Percentiles rank a stretch among this genome's conserved stretches.
phyloP scores from a whole-genome alignment of 306 rosid genomes.

The Lathyrus sativus region DNA sequence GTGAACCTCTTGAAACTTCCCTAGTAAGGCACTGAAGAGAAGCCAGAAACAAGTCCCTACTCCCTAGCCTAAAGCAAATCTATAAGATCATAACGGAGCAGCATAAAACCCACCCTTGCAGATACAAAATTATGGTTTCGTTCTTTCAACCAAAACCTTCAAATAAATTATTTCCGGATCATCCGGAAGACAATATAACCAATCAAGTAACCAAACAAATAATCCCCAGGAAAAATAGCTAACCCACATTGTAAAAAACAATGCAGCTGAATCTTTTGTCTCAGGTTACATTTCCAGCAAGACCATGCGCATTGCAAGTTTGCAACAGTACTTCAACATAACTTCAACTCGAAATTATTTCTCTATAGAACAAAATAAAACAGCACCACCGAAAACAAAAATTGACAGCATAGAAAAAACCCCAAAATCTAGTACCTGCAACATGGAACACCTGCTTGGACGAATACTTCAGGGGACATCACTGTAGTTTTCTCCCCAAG shows the following conservation, averaged over 20 bases:
- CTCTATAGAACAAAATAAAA: background rate
- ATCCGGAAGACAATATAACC: background rate
- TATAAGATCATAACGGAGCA: slow-evolving; percentile 5
- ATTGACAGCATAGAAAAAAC: background rate
- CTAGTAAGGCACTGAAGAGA: background rate
- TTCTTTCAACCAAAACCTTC: slow-evolving; percentile 12
- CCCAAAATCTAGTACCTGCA: slow-evolving; percentile 73
- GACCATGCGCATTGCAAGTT: background rate
- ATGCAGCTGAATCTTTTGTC: background rate
- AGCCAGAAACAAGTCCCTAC: background rate
- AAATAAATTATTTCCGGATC: background rate
- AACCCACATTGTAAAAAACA: slow-evolving; percentile 1
- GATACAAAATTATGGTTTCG: background rate
- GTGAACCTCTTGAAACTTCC: background rate
- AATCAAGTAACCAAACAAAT: slow-evolving; percentile 4
- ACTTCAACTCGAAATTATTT: slow-evolving; percentile 4
- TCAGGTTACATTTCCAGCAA: background rate
- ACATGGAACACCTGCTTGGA: slow-evolving; percentile 91
- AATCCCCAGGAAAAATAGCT: background rate
- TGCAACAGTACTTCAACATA: background rate
- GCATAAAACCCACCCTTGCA: background rate
- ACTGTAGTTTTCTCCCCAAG: slow-evolving; percentile 99
- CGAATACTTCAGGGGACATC: slow-evolving; percentile 92
- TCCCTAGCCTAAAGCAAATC: slow-evolving; percentile 19
- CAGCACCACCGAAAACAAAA: background rate